Percentiles rank a stretch among this genome's conserved stretches.
Evolutionary conservation across 1,284 basidiomycete genomes (phyloP).

Genomic region (Naganishia liquefaciens): DNA sequence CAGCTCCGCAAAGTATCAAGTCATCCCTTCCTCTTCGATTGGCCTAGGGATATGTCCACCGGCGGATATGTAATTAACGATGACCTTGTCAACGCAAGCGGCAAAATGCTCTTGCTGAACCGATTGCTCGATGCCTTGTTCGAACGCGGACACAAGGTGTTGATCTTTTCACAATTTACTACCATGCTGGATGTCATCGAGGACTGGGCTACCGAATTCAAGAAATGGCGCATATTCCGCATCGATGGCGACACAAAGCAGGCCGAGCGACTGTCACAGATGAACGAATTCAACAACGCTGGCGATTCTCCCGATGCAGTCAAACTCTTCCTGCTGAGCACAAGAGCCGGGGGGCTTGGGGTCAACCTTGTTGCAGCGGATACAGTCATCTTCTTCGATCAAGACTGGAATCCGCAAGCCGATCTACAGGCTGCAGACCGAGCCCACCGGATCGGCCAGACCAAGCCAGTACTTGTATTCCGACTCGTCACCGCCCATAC

Average conservation of each 20-base stretch:
- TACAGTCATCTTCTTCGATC: slow-evolving; percentile 91
- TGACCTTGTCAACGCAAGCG: slow-evolving; percentile 78
- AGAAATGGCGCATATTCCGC: slow-evolving; percentile 77
- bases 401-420: slow-evolving; percentile 96
- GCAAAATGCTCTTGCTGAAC: slow-evolving; percentile 96
- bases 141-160: slow-evolving; percentile 77
- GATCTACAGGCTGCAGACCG: slow-evolving; percentile 95
- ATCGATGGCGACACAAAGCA: slow-evolving; percentile 85
- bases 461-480: slow-evolving; percentile 81
- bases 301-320: slow-evolving; percentile 67
- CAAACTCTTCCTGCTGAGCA: slow-evolving; percentile 83
- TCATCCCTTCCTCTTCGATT: slow-evolving; percentile 90
- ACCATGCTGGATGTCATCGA: slow-evolving; percentile 92
- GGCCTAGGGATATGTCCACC: slow-evolving; percentile 71
- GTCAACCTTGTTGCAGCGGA: slow-evolving; percentile 93
- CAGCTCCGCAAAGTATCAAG: slow-evolving; percentile 87
- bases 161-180: slow-evolving; percentile 91
- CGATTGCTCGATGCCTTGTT: slow-evolving; percentile 84
- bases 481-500: slow-evolving; percentile 81
- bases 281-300: slow-evolving; percentile 79
- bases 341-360: slow-evolving; percentile 86
- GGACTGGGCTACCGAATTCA: slow-evolving; percentile 82
- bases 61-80: slow-evolving; percentile 66
- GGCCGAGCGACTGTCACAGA: slow-evolving; percentile 76
- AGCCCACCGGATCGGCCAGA: slow-evolving; percentile 94